A percentile compares a stretch with the other conserved stretches of the same genome.
Evolutionary conservation across 768 basidiomycete species (phyloP).

Genomic region (Scleroderma citrinum): DNA sequence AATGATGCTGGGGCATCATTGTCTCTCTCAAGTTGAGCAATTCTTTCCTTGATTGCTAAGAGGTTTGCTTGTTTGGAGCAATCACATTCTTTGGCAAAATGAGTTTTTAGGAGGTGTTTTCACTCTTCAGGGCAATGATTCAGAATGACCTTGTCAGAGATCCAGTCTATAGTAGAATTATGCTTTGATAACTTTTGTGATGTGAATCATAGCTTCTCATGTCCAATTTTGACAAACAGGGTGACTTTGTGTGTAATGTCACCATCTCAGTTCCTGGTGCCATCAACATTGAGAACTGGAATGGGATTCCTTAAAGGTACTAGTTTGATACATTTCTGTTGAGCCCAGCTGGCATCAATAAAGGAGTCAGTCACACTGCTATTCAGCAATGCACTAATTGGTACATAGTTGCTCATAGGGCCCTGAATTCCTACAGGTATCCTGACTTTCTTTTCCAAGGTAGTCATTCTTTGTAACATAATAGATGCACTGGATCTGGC

Average conservation of each 20-base stretch:
- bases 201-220: not conserved
- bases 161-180: slow-evolving; percentile 17
- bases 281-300: not conserved
- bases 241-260: not conserved
- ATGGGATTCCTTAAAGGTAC: not conserved
- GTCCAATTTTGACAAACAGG: not conserved
- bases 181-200: slow-evolving; percentile 19
- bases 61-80: not conserved
- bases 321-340: not conserved
- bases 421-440: no score
- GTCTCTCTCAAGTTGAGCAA: not conserved
- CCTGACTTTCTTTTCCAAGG: no score
- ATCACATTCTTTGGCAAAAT: not conserved
- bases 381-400: not conserved
- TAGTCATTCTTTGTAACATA: no score
- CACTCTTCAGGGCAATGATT: not conserved
- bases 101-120: not conserved
- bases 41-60: not conserved
- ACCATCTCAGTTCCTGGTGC: not conserved
- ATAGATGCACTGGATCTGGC: no score
- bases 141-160: slow-evolving; percentile 14
- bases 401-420: no score
- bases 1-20: slow-evolving; percentile 4
- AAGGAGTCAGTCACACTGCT: not conserved
- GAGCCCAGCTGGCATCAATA: not conserved